phyloP scores from a whole-genome alignment of 1,284 basidiomycete species.

The Phylloporus sp. region DNA sequence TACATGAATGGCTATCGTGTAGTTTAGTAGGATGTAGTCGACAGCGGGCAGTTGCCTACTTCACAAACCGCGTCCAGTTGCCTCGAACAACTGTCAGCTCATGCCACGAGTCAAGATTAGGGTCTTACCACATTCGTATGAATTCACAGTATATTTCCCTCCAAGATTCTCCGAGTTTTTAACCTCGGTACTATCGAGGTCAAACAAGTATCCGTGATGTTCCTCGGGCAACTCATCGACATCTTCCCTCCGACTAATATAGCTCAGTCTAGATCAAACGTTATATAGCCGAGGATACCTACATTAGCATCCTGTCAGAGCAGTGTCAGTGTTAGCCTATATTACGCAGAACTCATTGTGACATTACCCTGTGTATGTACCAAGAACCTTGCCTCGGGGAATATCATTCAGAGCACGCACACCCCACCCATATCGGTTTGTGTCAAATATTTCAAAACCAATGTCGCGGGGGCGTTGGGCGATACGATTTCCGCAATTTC shows the following conservation, averaged over 20 bases:
- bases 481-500: constrained; percentile 59
- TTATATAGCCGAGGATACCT: constrained; percentile 15
- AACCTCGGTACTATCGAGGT: constrained; percentile 63
- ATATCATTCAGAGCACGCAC: constrained; percentile 50
- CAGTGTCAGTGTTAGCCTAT: constrained; percentile 9
- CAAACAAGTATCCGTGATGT: constrained; percentile 58
- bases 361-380: constrained; percentile 67
- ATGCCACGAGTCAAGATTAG: background rate
- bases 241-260: constrained; percentile 48
- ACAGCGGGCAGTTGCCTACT: constrained; percentile 50
- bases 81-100: constrained; percentile 47
- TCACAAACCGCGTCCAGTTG: constrained; percentile 78
- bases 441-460: constrained; percentile 65
- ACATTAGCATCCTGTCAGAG: constrained; percentile 34
- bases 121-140: constrained; percentile 52
- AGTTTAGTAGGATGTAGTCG: constrained; percentile 12
- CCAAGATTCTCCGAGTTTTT: constrained; percentile 43
- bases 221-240: constrained; percentile 45
- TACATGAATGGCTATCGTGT: constrained; percentile 66
- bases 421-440: constrained; percentile 61
- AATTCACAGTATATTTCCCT: constrained; percentile 58
- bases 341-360: constrained; percentile 2
- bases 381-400: constrained; percentile 61
- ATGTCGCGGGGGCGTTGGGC: constrained; percentile 57
- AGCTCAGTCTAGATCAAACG: constrained; percentile 8